These are phyloP conservation scores for Corylus heterophylla DNA, from an alignment of 306 rosid genomes.

Conservation along the genomic window DNA sequence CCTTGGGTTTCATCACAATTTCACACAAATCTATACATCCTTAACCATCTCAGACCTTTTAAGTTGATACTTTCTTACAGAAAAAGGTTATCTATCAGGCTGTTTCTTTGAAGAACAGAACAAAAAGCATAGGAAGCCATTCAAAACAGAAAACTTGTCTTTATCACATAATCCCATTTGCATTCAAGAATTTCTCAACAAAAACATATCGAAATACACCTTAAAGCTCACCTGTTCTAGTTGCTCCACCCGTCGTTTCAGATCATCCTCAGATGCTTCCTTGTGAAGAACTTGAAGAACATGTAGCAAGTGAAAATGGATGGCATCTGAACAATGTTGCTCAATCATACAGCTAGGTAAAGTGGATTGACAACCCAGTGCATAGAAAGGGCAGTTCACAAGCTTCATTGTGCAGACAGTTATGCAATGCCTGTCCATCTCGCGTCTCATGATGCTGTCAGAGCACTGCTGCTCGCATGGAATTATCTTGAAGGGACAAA, in stretches of 20 bases:
- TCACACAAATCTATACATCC: background rate
- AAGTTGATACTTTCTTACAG: background rate
- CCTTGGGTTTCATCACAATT: background rate
- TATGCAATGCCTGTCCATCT: slow-evolving; percentile 89
- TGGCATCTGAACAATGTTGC: slow-evolving; percentile 50
- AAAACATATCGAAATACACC: background rate
- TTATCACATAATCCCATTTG: too few relatives aligned
- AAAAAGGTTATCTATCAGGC: too few relatives aligned
- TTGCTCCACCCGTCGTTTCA: slow-evolving; percentile 51
- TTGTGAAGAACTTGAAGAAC: slow-evolving; percentile 58
- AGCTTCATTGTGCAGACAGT: slow-evolving; percentile 91
- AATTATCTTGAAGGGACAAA: slow-evolving; percentile 78
- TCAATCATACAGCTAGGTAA: slow-evolving; percentile 53
- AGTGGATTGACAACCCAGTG: slow-evolving; percentile 67
- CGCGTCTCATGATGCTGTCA: slow-evolving; percentile 62
- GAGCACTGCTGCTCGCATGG: slow-evolving; percentile 79
- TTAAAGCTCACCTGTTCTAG: slow-evolving; percentile 53
- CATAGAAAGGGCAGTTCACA: slow-evolving; percentile 76
- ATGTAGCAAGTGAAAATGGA: slow-evolving; percentile 55
- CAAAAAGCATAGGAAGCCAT: background rate
- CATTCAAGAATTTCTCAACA: background rate
- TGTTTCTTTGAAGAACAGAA: background rate
- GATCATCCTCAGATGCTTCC: slow-evolving; percentile 52
- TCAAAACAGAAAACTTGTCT: background rate
- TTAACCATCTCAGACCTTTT: background rate